Base-by-base conservation (phyloP, 768 basidiomycete species). In the Tylopilus subfusipes region DNA sequence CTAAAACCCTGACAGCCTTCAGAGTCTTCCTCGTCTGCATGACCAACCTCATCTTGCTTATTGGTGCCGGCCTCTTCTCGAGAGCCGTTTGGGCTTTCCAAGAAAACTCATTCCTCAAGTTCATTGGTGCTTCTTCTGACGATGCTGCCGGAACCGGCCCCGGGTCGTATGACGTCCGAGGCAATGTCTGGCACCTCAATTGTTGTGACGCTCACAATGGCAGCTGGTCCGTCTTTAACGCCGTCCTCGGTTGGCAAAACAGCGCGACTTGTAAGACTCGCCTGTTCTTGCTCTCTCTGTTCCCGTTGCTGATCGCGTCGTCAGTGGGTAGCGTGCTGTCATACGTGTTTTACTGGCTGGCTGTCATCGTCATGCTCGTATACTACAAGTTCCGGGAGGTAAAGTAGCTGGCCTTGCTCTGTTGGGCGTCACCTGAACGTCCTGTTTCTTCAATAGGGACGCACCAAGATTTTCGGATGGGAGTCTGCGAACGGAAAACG, bases 281-380 rank as follows among this genome's bases (percentile, higher is more conserved):
- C 13, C 19, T 16, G 2, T 4, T 14, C 27, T 45, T 8, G 9
- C 2, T 18, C 2, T 18, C 21, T 22, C 45, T 42, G 6, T 45
- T 46, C 47, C 44, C 42, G 19, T 34, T 14, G 33, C 13, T 49
- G 19, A 59, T 42, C 46, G 11, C 33, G 40, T 21, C 55, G 9
- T 33, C 56, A 82, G 81, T 86, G 55, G 93, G 95, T 13, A 81
- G 86, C 2, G 79, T 98, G 21, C 75, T 96, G n/a, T 75, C 85
- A 0, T 98, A 98, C 69, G 82, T 91, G 45, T 88, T 92, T 71
- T 98, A 95, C 76, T 98, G 95, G 95, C 59, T 97, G 56, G 82
- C 85, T 13, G 89, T 88, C 60, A 83, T 95, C 43, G 79, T 65
- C 31, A 75, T 75, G 3, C 78, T 98, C 48, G 64, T 88, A 48